Conservation (phyloP, 164 flowering plant species). For the Pachysandra terminalis region DNA sequence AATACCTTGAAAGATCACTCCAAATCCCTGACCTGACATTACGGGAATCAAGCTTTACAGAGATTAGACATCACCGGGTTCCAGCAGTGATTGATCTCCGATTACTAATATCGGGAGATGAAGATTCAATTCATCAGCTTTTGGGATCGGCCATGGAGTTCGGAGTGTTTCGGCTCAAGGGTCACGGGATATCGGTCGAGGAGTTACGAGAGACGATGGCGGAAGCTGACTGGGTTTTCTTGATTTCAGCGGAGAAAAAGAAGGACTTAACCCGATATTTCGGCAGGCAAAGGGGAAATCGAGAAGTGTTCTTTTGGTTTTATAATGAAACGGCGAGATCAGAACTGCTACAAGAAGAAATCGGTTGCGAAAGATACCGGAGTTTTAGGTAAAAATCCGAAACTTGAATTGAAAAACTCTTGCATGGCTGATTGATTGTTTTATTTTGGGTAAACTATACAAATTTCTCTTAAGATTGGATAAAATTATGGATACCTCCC, state of each 20-base stretch:
- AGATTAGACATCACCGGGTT: neutral
- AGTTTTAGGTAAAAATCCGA: conserved; percentile 30
- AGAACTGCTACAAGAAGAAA: conserved; percentile 12
- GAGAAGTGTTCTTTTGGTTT: conserved; percentile 34
- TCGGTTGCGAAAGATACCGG: conserved; percentile 18
- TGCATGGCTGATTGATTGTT: neutral
- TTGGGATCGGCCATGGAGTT: conserved; percentile 31
- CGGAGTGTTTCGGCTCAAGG: conserved; percentile 38
- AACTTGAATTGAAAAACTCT: no score
- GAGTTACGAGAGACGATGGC: conserved; percentile 24
- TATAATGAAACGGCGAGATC: conserved; percentile 6
- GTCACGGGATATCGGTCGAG: conserved; percentile 37
- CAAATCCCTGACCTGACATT: conserved; percentile 43
- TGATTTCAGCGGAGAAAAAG: conserved; percentile 11
- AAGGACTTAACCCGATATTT: neutral
- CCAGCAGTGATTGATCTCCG: conserved; percentile 24
- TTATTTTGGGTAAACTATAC: neutral
- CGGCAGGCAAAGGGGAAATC: neutral
- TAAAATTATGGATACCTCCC: no score
- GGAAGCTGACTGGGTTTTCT: conserved; percentile 29
- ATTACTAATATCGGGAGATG: conserved; percentile 19
- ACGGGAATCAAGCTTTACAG: conserved; percentile 21
- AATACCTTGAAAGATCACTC: conserved; percentile 37
- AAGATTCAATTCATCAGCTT: conserved; percentile 23
- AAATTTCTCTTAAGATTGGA: neutral